Base-by-base conservation (phyloP, 345 rosid genomes). In the Litchi chinensis region DNA sequence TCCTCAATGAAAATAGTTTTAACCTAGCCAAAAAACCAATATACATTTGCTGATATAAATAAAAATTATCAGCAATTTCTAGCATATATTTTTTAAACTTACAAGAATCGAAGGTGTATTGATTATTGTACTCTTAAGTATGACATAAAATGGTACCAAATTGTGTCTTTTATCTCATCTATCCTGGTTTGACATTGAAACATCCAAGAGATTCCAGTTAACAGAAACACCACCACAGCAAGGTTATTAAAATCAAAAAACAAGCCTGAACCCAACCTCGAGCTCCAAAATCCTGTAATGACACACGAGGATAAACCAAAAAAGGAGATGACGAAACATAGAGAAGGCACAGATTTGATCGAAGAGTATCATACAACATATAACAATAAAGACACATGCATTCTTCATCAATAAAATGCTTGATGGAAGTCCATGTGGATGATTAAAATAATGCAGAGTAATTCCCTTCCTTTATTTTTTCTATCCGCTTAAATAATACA, bases 211-310 rank as follows among this genome's bases (percentile, higher is more conserved):
- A 32, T 56, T 62, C 77, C 56, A 80, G 65, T 79, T 68, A 86
- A 76, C 52, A 87, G 78, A 76, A 89, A 82, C 76, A 77, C 70
- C 19, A 77, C 79, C 21, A 40, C 75, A 48, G 82, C 68, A 85
- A 77, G 75, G 85, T 73, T 76, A 83, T 67, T 70, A 89, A 39
- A 75, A 63, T 63, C 68, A 79, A 16, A 32, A 69, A 46, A 62
- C 19, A 85, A 44, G 77, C 84, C 43, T 73, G 52, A 5, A 16
- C 50, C 59, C 75, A 77, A 65, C 80, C 81, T 32, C 52, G 70
- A 79, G 76, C 86, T 68, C 56, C 72, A 77, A 76, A 64, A 56
- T 57, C 89, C 97, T 92, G 93, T 71, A 81, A 73, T 22, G 67
- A 48, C 50, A 78, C 37, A 39, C 75, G 79, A 57, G 26, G 65